These are phyloP conservation scores for Tetrahymena thermophila DNA, from an alignment of 73 alveolate genomes.

Conservation along the genomic window DNA sequence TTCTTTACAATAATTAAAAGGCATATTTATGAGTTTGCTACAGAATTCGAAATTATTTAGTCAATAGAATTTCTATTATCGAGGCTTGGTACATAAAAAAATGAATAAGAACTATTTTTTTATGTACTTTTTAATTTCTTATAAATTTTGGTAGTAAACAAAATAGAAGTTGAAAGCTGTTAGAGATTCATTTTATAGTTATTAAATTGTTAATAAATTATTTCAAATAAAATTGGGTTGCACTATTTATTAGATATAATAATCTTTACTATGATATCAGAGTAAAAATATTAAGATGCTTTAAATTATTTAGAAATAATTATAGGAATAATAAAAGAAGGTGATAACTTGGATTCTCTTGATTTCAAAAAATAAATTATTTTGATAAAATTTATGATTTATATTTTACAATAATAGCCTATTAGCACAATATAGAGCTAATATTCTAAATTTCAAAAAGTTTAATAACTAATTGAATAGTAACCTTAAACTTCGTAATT, in stretches of 20 bases:
- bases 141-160: background rate
- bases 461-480: background rate
- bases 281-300: background rate
- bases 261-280: background rate
- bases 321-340: background rate
- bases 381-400: background rate
- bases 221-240: background rate
- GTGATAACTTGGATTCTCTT: background rate
- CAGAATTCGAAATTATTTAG: background rate
- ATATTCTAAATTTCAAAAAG: background rate
- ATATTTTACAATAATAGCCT: background rate
- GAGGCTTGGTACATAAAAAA: background rate
- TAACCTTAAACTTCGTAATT: background rate
- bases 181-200: background rate
- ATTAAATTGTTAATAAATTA: background rate
- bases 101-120: background rate
- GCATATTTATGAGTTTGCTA: background rate
- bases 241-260: background rate
- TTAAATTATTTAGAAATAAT: background rate
- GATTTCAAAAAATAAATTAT: background rate
- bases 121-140: background rate
- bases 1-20: background rate
- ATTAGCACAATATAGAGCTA: background rate
- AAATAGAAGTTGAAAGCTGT: background rate
- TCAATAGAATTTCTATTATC: background rate